These are phyloP conservation scores for Apiotrichum laibachii DNA, from an alignment of 1,284 basidiomycete genomes.

Conservation along the genomic window DNA sequence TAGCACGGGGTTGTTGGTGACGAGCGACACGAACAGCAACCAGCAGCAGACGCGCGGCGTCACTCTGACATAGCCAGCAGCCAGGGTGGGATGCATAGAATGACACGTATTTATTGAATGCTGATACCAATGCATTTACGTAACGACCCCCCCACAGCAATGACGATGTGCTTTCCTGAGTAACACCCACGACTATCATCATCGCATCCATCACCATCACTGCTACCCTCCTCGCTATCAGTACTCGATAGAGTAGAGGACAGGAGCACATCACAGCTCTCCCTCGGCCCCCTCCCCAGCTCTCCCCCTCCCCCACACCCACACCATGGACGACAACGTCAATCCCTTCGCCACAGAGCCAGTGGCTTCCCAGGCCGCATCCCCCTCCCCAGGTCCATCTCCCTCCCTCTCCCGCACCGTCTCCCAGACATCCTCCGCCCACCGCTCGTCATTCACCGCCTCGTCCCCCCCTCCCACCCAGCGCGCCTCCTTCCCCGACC, in stretches of 20 bases:
- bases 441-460: slow-evolving; percentile 17
- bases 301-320: neutral
- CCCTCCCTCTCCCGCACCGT: slow-evolving; percentile 19
- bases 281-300: neutral
- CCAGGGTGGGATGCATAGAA: too few species aligned
- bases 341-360: slow-evolving; percentile 23
- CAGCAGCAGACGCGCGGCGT: neutral
- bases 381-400: slow-evolving; percentile 7
- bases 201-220: too few species aligned
- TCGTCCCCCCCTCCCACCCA: slow-evolving; percentile 48
- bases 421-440: slow-evolving; percentile 13
- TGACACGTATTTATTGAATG: too few species aligned
- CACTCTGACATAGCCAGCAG: too few species aligned
- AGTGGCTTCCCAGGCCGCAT: slow-evolving; percentile 4
- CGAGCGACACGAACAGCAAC: neutral
- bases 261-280: too few species aligned
- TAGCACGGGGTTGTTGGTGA: neutral
- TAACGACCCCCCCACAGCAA: too few species aligned
- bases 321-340: slow-evolving; percentile 22
- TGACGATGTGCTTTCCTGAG: too few species aligned
- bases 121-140: too few species aligned
- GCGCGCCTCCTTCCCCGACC: slow-evolving; percentile 48
- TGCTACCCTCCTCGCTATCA: too few species aligned
- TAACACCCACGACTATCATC: too few species aligned
- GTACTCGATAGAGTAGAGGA: too few species aligned